Base-by-base conservation (phyloP, 2,329 filamentous ascomycete genomes). In the Bipolaris victoriae region DNA sequence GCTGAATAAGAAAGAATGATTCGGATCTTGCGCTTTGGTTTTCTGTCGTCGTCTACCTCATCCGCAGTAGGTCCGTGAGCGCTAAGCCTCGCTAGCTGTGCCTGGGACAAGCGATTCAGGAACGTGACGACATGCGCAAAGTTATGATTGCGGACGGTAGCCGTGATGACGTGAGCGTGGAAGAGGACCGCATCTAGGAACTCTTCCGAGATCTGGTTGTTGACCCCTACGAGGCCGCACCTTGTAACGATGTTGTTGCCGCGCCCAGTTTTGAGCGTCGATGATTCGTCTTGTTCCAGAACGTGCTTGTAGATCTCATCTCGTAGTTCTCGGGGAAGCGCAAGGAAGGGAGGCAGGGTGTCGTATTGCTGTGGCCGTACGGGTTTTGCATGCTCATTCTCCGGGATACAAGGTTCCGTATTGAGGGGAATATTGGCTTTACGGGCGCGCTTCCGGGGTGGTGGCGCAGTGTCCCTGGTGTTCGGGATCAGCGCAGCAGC, bases 301-400 rank as follows among this genome's bases (percentile, higher is more conserved):
- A 66, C 31, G 40, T 61, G 54, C 40, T 51, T 55, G 59, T 66
- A 63, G 36, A 67, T 65, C 31, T 63, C 58, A 49, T 66, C 62
- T 11, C 62, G 49, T 1, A 67, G 45, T 50, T 67, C 63, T 26
- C 60, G 52, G 4, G 65, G 65, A 3, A 66, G 58, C 1, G 54
- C 48, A 31, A 66, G 58, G 41, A 66, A 63, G 3, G 40, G 31
- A 2, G 52, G 31, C 5, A 43, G 15, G 20, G 49, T 49, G 10
- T 16, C 9, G 13, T 20, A 1, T 22, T 45, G 53, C 16, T 9
- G 48, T 7, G 43, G 1, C 15, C 10, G 41, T 43, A 20, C 13
- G 7, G 39, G 7, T 46, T 5, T 24, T 31, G 9, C 36, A 33
- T 15, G 35, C 13, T 31, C 18, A 6, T 18, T 5, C 22, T 31